Percentiles rank a stretch among this genome's conserved stretches.
Conservation (phyloP, 140 eudicot species). For the Ambrosia hybrid region DNA sequence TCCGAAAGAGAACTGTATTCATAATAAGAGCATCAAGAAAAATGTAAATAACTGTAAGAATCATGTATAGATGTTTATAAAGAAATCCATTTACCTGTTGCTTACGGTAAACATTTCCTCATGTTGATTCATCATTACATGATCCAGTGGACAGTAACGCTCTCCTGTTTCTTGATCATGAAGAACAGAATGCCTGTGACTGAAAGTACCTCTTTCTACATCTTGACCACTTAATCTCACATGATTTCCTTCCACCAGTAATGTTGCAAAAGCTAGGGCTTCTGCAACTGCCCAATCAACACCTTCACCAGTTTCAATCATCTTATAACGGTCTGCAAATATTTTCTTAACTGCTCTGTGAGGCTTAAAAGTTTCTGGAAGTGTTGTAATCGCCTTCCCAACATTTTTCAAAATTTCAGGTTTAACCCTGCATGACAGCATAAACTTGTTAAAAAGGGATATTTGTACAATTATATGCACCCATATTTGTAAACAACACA, state of each 20-base stretch:
- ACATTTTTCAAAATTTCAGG: conserved; percentile 91
- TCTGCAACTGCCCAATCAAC: conserved; percentile 98
- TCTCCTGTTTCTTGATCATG: conserved; percentile 98
- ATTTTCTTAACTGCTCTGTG: conserved; percentile 91
- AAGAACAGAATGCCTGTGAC: conserved; percentile 92
- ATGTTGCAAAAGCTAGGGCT: conserved; percentile 97
- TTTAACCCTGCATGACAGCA: conserved; percentile 60
- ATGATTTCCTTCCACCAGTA: conserved; percentile 94
- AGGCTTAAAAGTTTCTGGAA: conserved; percentile 88
- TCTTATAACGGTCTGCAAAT: conserved; percentile 78
- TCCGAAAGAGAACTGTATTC: conserved; percentile 84
- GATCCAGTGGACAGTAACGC: conserved; percentile 85
- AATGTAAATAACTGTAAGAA: not conserved
- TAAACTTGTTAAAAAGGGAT: conserved; percentile 9
- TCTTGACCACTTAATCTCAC: conserved; percentile 98
- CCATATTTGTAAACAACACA: not conserved
- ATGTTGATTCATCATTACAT: conserved; percentile 72
- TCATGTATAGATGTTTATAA: conserved; percentile 2
- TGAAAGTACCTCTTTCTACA: conserved; percentile 97
- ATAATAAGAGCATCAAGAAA: not conserved
- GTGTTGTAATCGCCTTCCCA: conserved; percentile 81
- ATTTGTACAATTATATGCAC: not conserved
- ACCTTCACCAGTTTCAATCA: conserved; percentile 97
- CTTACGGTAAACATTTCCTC: conserved; percentile 98
- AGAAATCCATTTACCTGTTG: conserved; percentile 65